phyloP scores from a whole-genome alignment of 352 stramenopile genomes.

The Globisporangium emineosum region DNA sequence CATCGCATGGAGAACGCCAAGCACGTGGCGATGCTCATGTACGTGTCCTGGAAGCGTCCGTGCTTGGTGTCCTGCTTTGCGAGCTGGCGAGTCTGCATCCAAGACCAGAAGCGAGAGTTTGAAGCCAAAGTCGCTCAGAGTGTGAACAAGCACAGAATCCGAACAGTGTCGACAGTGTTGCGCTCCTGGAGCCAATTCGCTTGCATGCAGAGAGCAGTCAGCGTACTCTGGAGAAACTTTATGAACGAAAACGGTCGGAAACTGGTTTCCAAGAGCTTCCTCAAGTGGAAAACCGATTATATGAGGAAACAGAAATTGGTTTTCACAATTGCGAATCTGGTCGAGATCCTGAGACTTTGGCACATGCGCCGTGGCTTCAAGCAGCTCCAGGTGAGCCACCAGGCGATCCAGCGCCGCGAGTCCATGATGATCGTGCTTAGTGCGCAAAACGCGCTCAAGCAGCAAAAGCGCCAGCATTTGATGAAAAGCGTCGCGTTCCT shows the following conservation, averaged over 20 bases:
- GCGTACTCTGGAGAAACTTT: background rate
- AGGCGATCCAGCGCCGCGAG: slow-evolving; percentile 26
- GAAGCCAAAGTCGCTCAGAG: background rate
- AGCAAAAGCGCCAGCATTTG: slow-evolving; percentile 29
- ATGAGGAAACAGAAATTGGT: background rate
- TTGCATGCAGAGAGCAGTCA: background rate
- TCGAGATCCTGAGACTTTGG: slow-evolving; percentile 11
- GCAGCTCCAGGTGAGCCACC: slow-evolving; percentile 11
- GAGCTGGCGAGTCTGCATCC: slow-evolving; percentile 20
- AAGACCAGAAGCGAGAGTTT: background rate
- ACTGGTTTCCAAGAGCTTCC: background rate
- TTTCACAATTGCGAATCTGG: background rate
- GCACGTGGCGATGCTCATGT: slow-evolving; percentile 23
- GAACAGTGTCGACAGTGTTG: background rate
- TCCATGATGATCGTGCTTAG: slow-evolving; percentile 34
- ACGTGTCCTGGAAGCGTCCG: slow-evolving; percentile 24
- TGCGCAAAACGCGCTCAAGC: slow-evolving; percentile 26
- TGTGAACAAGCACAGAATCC: background rate
- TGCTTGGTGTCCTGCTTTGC: slow-evolving; percentile 27
- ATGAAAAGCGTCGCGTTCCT: slow-evolving; percentile 23
- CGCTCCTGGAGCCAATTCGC: background rate
- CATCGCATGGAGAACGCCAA: slow-evolving; percentile 20
- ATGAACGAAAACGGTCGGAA: background rate
- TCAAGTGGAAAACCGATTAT: slow-evolving; percentile 16
- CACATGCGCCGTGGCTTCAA: slow-evolving; percentile 20